Conservation (phyloP, 2,329 filamentous ascomycete species). For the Cytospora mali region DNA sequence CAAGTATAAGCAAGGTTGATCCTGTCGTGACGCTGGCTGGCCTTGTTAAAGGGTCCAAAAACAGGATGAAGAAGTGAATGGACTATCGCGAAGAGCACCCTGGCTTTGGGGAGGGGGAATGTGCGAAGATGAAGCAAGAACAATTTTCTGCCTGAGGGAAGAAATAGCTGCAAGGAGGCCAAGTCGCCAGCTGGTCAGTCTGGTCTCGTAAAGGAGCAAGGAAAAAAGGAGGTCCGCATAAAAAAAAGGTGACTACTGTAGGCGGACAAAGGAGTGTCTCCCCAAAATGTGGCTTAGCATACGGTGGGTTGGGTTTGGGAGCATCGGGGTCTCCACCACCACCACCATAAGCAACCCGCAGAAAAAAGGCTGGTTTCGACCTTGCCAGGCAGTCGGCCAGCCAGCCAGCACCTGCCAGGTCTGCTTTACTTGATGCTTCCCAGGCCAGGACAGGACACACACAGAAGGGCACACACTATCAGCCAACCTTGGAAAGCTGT, state of each 20-base stretch:
- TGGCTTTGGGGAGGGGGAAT: slow-evolving; percentile 6
- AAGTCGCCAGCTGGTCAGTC: slow-evolving; percentile 13
- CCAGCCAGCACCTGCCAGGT: background rate
- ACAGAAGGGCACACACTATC: slow-evolving; percentile 11
- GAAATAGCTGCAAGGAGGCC: slow-evolving; percentile 17
- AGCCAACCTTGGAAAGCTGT: background rate
- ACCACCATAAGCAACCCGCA: too few relatives aligned
- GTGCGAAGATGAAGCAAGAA: slow-evolving; percentile 17
- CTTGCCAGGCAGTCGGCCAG: too few relatives aligned
- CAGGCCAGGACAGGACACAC: background rate
- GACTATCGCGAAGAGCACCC: background rate
- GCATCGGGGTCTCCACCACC: slow-evolving; percentile 8
- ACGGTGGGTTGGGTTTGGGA: slow-evolving; percentile 1
- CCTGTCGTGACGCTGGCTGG: background rate
- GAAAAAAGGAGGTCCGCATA: slow-evolving; percentile 27
- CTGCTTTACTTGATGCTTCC: background rate
- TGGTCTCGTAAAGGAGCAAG: slow-evolving; percentile 9
- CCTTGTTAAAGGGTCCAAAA: background rate
- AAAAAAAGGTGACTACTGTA: slow-evolving; percentile 20
- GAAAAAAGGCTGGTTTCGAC: background rate
- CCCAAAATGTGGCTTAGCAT: slow-evolving; percentile 25
- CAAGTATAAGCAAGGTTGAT: slow-evolving; percentile 18
- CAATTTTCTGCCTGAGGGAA: slow-evolving; percentile 7
- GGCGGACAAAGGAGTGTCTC: slow-evolving; percentile 3
- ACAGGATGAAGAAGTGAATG: background rate